Conservation (phyloP, 179 eudicot genomes). For the Silene coronaria region DNA sequence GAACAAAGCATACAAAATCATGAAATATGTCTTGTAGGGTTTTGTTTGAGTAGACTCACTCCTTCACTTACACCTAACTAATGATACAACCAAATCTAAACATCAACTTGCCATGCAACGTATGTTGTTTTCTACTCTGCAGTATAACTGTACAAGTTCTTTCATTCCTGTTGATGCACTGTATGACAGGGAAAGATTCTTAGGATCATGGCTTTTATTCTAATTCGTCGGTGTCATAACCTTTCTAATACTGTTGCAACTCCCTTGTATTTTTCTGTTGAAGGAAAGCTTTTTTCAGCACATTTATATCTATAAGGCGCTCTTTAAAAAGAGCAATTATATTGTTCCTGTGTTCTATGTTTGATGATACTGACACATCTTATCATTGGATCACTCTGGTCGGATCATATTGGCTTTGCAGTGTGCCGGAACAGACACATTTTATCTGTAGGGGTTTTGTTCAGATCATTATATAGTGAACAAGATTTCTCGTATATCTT, state of each 20-base stretch:
- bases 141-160: no score
- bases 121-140: background rate
- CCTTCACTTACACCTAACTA: background rate
- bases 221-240: background rate
- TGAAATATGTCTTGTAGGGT: no score
- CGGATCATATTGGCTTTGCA: background rate
- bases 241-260: background rate
- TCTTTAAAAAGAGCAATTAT: background rate
- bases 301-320: background rate
- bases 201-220: background rate
- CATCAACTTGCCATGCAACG: background rate
- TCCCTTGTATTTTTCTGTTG: background rate
- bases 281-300: background rate
- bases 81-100: background rate
- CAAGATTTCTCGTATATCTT: no score
- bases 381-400: background rate
- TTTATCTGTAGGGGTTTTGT: no score
- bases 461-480: no score
- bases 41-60: background rate
- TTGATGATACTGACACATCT: background rate
- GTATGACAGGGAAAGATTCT: no score
- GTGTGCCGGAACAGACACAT: background rate
- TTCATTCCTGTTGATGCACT: no score
- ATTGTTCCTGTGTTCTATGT: background rate
- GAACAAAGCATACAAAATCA: no score